Evolutionary conservation across 2,329 filamentous ascomycete genomes (phyloP), one percentile per base, ranked within the genome.

Genomic region (Talaromyces sp.): DNA sequence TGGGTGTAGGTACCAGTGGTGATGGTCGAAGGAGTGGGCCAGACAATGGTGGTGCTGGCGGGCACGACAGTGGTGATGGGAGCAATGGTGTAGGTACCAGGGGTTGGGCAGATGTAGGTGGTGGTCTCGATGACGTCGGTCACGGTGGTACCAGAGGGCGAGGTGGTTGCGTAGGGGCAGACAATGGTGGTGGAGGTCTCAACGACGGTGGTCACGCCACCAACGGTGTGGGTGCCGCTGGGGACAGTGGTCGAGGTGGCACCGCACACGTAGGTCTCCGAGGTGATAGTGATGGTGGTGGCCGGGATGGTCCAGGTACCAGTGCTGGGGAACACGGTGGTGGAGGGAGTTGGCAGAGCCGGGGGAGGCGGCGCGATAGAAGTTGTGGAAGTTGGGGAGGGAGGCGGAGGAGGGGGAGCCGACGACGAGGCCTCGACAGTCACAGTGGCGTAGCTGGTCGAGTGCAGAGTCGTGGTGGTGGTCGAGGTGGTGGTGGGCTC

Each of bases 41-140:
- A 87, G 70, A 87, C 83, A 61, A 77, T 62, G 14, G 88, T 78
- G 66, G 82, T 81, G 68, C 79, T 77, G 62, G 72, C 73, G 61
- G 81, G 76, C 67, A 86, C 81, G 36, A 80, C 81, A 67, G 86
- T 89, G 72, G 87, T 89, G 73, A 82, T 82, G 61, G 89, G 86
- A 67, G 82, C 87, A 68, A 92, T 87, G 73, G 87, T 91, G 83
- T 91, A 92, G 61, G 87, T 91, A 75, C 89, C 89, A 70, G 88
- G 81, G 56, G 81, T 81, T 65, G 89, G 88, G 87, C 89, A 92
- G 72, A 89, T 84, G 72, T 88, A 91, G 71, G 86, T 87, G 71
- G 89, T 92, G 69, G 81, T 85, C 77, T 84, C 80, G 70, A 91
- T 85, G 69, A 87, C 81, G 79, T 83, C 89, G 78, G 86, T 90